These are phyloP conservation scores for Fraxinus platypoda DNA, from an alignment of 305 asterid genomes.

Conservation along the genomic window DNA sequence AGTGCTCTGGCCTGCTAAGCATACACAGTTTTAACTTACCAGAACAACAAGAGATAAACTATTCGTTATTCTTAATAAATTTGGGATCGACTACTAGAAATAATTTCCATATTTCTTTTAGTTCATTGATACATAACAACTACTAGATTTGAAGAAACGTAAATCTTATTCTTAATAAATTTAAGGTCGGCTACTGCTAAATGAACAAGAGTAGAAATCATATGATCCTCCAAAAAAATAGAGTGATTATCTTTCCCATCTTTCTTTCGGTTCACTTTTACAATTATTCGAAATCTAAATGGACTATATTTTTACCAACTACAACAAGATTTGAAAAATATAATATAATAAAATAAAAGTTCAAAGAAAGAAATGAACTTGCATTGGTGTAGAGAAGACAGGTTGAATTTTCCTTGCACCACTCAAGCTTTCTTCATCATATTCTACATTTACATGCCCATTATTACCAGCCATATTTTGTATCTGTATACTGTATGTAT, in stretches of 20 bases:
- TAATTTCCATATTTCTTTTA: background rate
- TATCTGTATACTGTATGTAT: background rate
- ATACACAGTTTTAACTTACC: background rate
- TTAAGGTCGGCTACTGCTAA: background rate
- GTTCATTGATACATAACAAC: background rate
- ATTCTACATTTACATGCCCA: conserved; percentile 1
- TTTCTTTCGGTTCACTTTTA: background rate
- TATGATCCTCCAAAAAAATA: background rate
- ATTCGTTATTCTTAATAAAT: background rate
- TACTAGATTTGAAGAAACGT: background rate
- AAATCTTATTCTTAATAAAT: too few relatives aligned
- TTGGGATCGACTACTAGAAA: background rate
- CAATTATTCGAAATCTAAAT: background rate
- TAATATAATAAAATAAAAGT: background rate
- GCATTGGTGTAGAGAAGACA: conserved; percentile 38
- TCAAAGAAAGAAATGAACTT: conserved; percentile 2
- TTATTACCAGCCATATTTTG: conserved; percentile 30
- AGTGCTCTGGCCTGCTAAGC: conserved; percentile 23
- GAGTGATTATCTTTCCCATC: background rate
- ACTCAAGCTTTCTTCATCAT: conserved; percentile 45
- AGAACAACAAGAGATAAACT: background rate
- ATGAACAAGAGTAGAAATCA: background rate
- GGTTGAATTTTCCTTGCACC: conserved; percentile 40
- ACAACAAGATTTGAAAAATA: background rate
- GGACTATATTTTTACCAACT: background rate